Base-by-base conservation (phyloP, 331 rosid genomes). In the Acacia pycnantha region DNA sequence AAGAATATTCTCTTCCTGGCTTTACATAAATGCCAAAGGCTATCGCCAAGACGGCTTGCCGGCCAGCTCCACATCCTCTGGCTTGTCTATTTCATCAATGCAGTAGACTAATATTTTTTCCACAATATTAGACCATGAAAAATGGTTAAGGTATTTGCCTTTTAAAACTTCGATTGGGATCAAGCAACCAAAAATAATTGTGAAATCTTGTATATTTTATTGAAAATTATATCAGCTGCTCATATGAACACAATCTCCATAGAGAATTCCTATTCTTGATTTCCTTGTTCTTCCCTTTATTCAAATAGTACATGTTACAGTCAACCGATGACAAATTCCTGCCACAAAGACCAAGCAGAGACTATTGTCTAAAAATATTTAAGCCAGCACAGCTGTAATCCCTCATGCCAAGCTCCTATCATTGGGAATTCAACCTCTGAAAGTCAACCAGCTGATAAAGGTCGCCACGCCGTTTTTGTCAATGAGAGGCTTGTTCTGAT, bases 361-460 rank as follows among this genome's bases (percentile, higher is more conserved):
- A 50, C 21, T 44, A 37, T 44, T 61, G 79, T 46, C 73, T 43
- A 70, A 33, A 59, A 50, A 77, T 22, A 46, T 71, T 24, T 11
- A 5, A 71, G 59, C 40, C 58, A 41, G 14, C 10, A 46, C 5
- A 71, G 15, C 24, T 13, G 10, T 3, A 21, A 11, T 47, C 76
- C 10, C 8, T 14, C 14, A 65, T 11, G 53, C 29, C 48, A 33
- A 26, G 67, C 70, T 82, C 69, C 54, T 67, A 21, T 90, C 85
- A 91, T 71, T 80, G 74, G 59, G 97, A 88, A 81, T 88, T 87
- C 88, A 88, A 79, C 88, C 97, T 91, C 85, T 90, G 90, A 83
- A 89, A 80, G 88, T 96, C 99, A 41, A 90, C 97, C 90, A 93
- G 84, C 86, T 92, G 97, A 90, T 96, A 96, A 74, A 96, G 97